These are phyloP conservation scores for Guadua angustifolia DNA, from an alignment of 176 grass and related monocot genomes.

Conservation along the genomic window DNA sequence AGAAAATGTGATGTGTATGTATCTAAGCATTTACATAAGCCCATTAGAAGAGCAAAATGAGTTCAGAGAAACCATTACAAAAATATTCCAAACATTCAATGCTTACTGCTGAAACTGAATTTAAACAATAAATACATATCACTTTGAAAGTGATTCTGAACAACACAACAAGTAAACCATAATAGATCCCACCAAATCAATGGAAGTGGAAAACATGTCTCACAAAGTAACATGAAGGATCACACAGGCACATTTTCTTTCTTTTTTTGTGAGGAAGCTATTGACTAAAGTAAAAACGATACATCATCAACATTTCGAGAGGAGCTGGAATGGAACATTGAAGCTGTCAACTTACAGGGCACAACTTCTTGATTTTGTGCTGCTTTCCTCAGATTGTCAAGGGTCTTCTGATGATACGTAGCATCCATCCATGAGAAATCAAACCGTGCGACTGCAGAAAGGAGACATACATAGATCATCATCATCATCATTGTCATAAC, in stretches of 20 bases:
- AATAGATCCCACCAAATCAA: not conserved
- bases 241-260: not conserved
- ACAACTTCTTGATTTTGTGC: conserved; percentile 81
- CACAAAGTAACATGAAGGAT: not conserved
- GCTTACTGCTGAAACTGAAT: conserved; percentile 11
- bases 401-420: conserved; percentile 87
- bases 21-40: not conserved
- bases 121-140: conserved; percentile 6
- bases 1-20: not conserved
- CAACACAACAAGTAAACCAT: not conserved
- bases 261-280: not conserved
- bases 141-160: not conserved
- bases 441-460: conserved; percentile 80
- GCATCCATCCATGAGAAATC: conserved; percentile 91
- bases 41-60: not conserved
- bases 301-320: not conserved
- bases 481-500: no score
- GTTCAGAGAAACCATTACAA: not conserved
- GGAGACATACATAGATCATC: conserved; percentile 9
- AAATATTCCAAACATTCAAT: not conserved
- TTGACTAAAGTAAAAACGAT: not conserved
- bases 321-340: not conserved
- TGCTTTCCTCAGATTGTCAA: conserved; percentile 83
- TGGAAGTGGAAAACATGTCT: not conserved
- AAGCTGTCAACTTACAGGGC: conserved; percentile 74